Conservation (phyloP, 2,329 filamentous ascomycete genomes). For the Colletotrichum truncatum region DNA sequence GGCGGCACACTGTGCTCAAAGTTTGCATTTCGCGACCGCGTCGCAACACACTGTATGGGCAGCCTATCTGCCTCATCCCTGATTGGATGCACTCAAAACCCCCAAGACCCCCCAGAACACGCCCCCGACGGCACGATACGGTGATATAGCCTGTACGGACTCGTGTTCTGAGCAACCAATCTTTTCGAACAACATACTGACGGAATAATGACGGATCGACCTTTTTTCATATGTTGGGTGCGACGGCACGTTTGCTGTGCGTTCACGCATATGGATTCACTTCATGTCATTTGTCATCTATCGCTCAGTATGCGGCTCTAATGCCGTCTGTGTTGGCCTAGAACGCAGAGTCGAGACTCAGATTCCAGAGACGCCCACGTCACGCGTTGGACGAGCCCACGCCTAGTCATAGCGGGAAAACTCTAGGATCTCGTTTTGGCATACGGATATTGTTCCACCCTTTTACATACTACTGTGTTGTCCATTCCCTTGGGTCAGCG, state of each 20-base stretch:
- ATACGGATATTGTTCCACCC: not conserved
- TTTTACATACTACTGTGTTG: not conserved
- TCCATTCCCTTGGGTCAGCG: slow-evolving; percentile 17
- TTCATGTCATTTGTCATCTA: too few species aligned
- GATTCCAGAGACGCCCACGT: too few species aligned
- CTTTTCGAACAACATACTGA: not conserved
- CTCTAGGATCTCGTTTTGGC: not conserved
- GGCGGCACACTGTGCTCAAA: slow-evolving; percentile 15
- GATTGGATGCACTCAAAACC: not conserved
- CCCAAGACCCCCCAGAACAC: not conserved
- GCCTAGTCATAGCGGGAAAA: not conserved
- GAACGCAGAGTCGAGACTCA: not conserved
- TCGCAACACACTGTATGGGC: slow-evolving; percentile 8
- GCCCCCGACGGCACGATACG: not conserved
- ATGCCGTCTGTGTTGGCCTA: too few species aligned
- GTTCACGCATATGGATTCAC: not conserved
- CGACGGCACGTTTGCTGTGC: slow-evolving; percentile 1
- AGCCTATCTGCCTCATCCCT: not conserved
- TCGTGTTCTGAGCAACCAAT: slow-evolving; percentile 1
- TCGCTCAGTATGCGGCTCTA: too few species aligned
- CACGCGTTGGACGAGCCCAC: not conserved
- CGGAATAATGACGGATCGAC: slow-evolving; percentile 18
- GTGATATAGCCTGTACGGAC: not conserved
- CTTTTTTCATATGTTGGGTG: not conserved
- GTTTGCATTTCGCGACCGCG: slow-evolving; percentile 11